Evolutionary conservation across 441 rosid species (phyloP), one percentile per base, ranked within the genome.

Genomic region (Corymbia citriodora): DNA sequence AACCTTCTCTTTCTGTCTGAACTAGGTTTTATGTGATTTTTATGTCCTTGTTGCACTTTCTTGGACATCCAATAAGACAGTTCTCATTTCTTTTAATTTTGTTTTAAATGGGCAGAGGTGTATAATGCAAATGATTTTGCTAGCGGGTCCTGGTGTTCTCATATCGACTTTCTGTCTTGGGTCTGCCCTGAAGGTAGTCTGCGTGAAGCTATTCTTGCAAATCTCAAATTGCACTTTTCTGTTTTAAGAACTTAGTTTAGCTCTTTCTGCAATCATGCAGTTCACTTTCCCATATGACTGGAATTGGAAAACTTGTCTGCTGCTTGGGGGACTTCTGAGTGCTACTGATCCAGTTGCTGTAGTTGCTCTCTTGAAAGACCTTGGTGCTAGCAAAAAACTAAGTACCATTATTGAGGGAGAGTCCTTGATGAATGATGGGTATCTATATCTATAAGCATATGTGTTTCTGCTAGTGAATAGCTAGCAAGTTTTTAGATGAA

Each of bases 291-390:
- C 99, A 57, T 98, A 96, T 90, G 87, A 94, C 83, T 97, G 99
- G 99, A 96, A 92, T 88, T 98, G 99, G 99, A 97, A 93, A 94
- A 95, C 95, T 63, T 96, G 99, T 36, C 93, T 98, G 94, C 93
- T 97, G 94, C 99, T 98, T 89, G 99, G 99, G 81, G 99, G 97
- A 82, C 99, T 97, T 91, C 89, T 97, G 92, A 96, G 99, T 93
- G 99, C 99, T 89, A 97, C 99, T 16, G 99, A 98, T 95, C 99
- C 99, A 27, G 99, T 97, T 88, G 99, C 99, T 91, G 99, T 98
- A 90, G 99, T 98, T 91, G 98, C 99, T 92, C 90, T 98, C 68
- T 91, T 97, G 91, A 98, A 96, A 91, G 99, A 98, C 79, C 97
- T 98, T 93, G 99, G 99, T 90, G 99, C 99, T 70, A 96, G 98